Conservation (phyloP, 2,329 filamentous ascomycete species). For the Ampelomyces quisqualis region DNA sequence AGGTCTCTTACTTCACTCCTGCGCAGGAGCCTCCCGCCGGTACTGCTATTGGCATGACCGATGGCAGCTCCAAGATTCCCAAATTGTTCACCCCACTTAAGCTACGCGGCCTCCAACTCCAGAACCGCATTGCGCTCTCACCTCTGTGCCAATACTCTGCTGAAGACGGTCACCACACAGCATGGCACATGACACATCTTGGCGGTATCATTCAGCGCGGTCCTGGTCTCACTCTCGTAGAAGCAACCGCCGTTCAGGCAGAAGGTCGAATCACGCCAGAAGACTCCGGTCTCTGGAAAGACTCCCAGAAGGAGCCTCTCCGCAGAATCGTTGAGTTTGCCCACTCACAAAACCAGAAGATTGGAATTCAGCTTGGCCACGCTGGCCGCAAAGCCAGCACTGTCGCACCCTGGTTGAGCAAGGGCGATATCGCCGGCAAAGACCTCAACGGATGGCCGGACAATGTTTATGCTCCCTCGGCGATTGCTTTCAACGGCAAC, state of each 20-base stretch:
- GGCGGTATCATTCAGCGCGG: constrained; percentile 77
- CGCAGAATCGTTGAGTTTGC: constrained; percentile 73
- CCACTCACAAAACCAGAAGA: constrained; percentile 74
- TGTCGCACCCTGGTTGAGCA: constrained; percentile 63
- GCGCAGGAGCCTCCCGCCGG: constrained; percentile 50
- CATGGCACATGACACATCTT: constrained; percentile 81
- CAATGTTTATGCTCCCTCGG: constrained; percentile 58
- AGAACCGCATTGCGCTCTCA: constrained; percentile 63
- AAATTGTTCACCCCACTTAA: constrained; percentile 62
- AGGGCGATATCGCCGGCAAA: constrained; percentile 56
- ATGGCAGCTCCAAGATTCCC: constrained; percentile 54
- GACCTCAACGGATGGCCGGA: constrained; percentile 58
- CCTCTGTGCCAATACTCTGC: constrained; percentile 64
- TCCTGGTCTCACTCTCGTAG: constrained; percentile 70
- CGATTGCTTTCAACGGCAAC: constrained; percentile 62
- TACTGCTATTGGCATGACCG: constrained; percentile 50
- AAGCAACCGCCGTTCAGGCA: constrained; percentile 73
- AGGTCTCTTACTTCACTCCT: constrained; percentile 53
- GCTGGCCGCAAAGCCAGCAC: constrained; percentile 67
- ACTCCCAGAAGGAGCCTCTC: constrained; percentile 74
- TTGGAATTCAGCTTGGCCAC: constrained; percentile 79
- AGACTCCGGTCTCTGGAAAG: constrained; percentile 79
- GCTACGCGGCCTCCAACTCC: constrained; percentile 61
- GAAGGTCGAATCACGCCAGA: constrained; percentile 82
- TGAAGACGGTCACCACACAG: constrained; percentile 69